phyloP scores from a whole-genome alignment of 2,329 filamentous ascomycete species.

The Fusarium sp. region DNA sequence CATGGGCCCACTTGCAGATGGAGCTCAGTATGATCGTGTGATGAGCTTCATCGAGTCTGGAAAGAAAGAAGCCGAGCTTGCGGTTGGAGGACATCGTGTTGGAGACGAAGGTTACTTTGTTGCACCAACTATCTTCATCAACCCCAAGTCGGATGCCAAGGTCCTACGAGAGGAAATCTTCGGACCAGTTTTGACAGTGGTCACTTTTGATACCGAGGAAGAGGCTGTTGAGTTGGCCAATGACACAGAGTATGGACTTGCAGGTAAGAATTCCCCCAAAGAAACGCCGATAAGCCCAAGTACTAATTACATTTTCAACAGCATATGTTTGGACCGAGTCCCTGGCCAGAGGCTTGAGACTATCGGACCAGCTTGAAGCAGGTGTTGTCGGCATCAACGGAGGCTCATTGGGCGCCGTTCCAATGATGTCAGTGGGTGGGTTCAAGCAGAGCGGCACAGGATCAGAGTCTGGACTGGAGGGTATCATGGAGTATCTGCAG shows the following conservation, averaged over 20 bases:
- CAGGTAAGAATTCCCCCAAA: too few species aligned
- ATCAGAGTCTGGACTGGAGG: neutral
- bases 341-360: neutral
- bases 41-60: neutral
- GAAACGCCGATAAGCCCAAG: too few species aligned
- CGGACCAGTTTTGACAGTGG: neutral
- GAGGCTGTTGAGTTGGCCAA: neutral
- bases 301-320: too few species aligned
- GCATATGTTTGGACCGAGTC: neutral
- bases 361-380: neutral
- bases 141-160: neutral
- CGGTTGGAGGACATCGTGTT: neutral
- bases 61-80: neutral
- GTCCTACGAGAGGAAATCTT: neutral
- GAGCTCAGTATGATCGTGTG: neutral
- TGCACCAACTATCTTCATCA: neutral
- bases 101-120: neutral
- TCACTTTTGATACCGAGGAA: neutral
- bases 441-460: constrained; percentile 1
- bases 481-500: constrained; percentile 1
- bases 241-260: neutral
- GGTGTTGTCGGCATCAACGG: neutral
- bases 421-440: neutral
- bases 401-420: neutral
- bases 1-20: neutral